Conservation (phyloP, 176 grass and related monocot genomes). For the Urochloa ruziziensis region DNA sequence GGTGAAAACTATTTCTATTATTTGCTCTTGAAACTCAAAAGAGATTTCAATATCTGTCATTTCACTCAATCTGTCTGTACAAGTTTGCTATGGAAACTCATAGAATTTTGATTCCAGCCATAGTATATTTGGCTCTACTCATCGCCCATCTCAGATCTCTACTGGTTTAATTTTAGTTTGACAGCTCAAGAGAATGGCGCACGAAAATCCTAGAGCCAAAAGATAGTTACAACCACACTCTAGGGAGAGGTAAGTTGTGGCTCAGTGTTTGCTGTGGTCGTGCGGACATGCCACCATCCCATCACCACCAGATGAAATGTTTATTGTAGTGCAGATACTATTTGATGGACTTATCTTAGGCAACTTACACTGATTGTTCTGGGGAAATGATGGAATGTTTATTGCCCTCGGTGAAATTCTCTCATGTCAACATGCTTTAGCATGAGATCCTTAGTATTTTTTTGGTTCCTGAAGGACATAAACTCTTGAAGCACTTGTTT, state of each 20-base stretch:
- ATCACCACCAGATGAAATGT: no score
- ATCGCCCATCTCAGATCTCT: not conserved
- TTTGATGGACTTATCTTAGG: not conserved
- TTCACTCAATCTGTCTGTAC: not conserved
- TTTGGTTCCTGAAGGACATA: not conserved
- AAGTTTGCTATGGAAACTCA: not conserved
- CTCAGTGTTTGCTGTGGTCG: no score
- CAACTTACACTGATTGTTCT: not conserved
- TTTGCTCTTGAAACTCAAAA: not conserved
- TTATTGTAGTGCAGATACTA: not conserved
- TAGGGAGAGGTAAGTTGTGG: no score
- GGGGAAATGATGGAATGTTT: not conserved
- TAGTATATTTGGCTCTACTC: not conserved
- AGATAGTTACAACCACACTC: not conserved
- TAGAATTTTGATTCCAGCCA: not conserved
- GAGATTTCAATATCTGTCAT: not conserved
- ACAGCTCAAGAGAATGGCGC: not conserved
- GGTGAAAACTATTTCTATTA: not conserved
- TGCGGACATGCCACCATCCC: no score
- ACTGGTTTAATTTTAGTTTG: not conserved
- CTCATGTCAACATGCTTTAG: not conserved
- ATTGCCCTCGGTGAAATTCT: not conserved
- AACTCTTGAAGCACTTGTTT: not conserved
- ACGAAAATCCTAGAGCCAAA: not conserved
- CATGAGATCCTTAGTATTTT: not conserved